Evolutionary conservation across 164 flowering plant genomes (phyloP), one percentile per base, ranked within the genome.

Genomic region (Sedum album): DNA sequence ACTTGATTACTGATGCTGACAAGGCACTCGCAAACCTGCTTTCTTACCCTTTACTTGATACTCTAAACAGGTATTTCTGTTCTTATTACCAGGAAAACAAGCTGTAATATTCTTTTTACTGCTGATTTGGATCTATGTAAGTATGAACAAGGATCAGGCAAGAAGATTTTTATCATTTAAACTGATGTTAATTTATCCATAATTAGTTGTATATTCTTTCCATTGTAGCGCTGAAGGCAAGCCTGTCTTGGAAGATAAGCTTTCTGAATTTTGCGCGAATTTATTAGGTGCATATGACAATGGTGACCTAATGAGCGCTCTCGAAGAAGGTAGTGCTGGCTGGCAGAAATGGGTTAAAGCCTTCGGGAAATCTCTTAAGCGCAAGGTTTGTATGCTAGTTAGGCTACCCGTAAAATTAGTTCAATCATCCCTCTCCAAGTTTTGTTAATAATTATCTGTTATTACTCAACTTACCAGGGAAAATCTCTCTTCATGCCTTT

Each of bases 401-500:
- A 57, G 13, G 23, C 4, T 57, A 55, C 61, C 31, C 61, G 21
- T n/a, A 51, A 53, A 9, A 53, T 2, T 8, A 0, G 6, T n/a
- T n/a, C 10, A 8, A 18, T 4, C 21, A 55, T 9, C 31, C 60
- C 60, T 55, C 60, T 55, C 60, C 15, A 55, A 25, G 1, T 8
- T 9, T 55, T 15, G 3, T 26, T 36, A 41, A 20, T 35, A 46
- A 31, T 15, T 23, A 9, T 17, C 2, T 42, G 14, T 15, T 23
- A 15, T 20, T 14, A 18, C 38, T 33, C 14, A 46, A 42, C 18
- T 28, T 14, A 10, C 33, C 62, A 91, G 99, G 99, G 99, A 31
- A 94, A 91, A 79, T 85, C 88, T 68, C 88, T 94, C 42, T 91
- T 94, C 83, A 87, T 94, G 97, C 99, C 97, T 3, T 84, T 94